phyloP scores from a whole-genome alignment of 345 rosid species.

The Pseudoturritis turrita region DNA sequence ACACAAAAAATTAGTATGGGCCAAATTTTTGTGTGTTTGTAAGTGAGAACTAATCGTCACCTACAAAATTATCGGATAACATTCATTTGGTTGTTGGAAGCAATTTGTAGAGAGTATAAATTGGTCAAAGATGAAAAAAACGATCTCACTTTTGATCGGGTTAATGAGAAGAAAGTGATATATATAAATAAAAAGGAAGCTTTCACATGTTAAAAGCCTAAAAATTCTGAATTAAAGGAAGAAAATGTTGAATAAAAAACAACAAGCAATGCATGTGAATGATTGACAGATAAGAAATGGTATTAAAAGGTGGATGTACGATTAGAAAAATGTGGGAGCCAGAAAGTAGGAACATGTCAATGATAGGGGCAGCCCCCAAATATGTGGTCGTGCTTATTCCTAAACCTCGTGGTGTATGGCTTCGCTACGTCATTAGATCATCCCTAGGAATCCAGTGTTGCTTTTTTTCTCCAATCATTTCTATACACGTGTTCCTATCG shows the following conservation, averaged over 20 bases:
- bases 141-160: neutral
- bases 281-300: conserved; percentile 30
- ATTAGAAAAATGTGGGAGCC: conserved; percentile 22
- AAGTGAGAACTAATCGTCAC: neutral
- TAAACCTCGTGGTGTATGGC: conserved; percentile 17
- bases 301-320: conserved; percentile 26
- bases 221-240: conserved; percentile 22
- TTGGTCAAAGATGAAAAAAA: neutral
- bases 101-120: neutral
- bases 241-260: conserved; percentile 12
- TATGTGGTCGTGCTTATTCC: conserved; percentile 25
- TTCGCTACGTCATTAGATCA: conserved; percentile 22
- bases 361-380: conserved; percentile 4
- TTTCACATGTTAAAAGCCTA: conserved; percentile 29
- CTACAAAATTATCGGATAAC: neutral
- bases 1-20: neutral
- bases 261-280: conserved; percentile 25
- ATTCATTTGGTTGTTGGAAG: neutral
- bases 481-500: conserved; percentile 22
- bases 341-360: conserved; percentile 28
- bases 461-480: neutral
- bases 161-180: conserved; percentile 12
- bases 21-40: too few relatives aligned
- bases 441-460: conserved; percentile 11
- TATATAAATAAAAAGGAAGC: neutral